Percentiles rank a stretch among this genome's conserved stretches.
These are phyloP conservation scores for Lodderomyces parapsilosis DNA, from an alignment of 1,139 yeast genomes.

Conservation along the genomic window DNA sequence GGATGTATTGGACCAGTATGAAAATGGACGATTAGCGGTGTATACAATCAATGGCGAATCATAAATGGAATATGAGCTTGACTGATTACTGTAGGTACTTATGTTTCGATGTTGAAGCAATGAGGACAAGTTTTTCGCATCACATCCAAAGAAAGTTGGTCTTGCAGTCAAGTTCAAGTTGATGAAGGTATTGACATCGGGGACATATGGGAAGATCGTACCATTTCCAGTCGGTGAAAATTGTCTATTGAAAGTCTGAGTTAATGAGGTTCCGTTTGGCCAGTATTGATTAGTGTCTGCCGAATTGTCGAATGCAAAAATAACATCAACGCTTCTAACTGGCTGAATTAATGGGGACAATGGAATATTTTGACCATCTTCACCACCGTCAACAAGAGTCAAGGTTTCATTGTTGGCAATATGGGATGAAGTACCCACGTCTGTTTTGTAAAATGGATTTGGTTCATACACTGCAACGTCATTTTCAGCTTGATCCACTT, in stretches of 20 bases:
- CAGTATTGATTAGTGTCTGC: slow-evolving; percentile 42
- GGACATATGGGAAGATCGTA: slow-evolving; percentile 81
- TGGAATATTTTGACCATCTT: slow-evolving; percentile 43
- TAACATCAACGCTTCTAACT: slow-evolving; percentile 38
- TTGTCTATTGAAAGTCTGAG: slow-evolving; percentile 65
- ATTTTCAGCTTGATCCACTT: slow-evolving; percentile 41
- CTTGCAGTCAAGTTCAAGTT: slow-evolving; percentile 57
- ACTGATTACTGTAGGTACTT: slow-evolving; percentile 18
- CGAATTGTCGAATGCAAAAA: slow-evolving; percentile 51
- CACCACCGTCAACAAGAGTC: slow-evolving; percentile 45
- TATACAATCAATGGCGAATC: slow-evolving; percentile 77
- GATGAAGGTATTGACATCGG: slow-evolving; percentile 66
- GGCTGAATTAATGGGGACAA: slow-evolving; percentile 40
- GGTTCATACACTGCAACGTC: slow-evolving; percentile 50
- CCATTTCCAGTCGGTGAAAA: slow-evolving; percentile 61
- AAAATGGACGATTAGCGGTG: slow-evolving; percentile 74
- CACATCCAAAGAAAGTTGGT: slow-evolving; percentile 88
- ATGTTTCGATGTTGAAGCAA: slow-evolving; percentile 26
- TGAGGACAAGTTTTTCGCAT: slow-evolving; percentile 61
- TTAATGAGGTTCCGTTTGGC: slow-evolving; percentile 43
- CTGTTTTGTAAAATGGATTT: slow-evolving; percentile 51
- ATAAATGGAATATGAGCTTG: slow-evolving; percentile 20
- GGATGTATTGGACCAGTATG: slow-evolving; percentile 66
- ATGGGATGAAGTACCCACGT: slow-evolving; percentile 31
- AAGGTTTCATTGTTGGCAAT: slow-evolving; percentile 36